These are phyloP conservation scores for Puccinia hordei DNA, from an alignment of 1,284 basidiomycete genomes.

Conservation along the genomic window DNA sequence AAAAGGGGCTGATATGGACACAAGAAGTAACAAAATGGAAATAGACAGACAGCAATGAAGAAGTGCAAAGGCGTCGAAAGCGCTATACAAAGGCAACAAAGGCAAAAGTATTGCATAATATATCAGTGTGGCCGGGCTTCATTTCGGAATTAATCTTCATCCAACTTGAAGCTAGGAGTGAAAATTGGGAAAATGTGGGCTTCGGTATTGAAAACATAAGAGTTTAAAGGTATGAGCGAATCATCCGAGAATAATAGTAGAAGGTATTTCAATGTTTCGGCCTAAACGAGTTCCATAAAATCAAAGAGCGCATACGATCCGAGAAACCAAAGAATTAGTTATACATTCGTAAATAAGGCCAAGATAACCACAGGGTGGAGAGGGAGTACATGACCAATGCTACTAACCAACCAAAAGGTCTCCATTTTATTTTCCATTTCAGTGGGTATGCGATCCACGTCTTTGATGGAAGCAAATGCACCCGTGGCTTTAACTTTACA, in stretches of 20 bases:
- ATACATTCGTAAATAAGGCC: slow-evolving; percentile 53
- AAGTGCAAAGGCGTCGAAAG: no score
- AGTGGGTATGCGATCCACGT: slow-evolving; percentile 75
- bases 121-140: neutral
- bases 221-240: slow-evolving; percentile 67
- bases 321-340: slow-evolving; percentile 62
- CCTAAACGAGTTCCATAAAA: slow-evolving; percentile 61
- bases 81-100: neutral
- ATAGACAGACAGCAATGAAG: no score
- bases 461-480: slow-evolving; percentile 80
- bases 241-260: slow-evolving; percentile 83
- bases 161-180: slow-evolving; percentile 54
- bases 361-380: slow-evolving; percentile 56
- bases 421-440: slow-evolving; percentile 86
- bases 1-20: no score
- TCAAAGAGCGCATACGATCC: neutral
- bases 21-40: no score
- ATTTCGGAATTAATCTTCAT: neutral
- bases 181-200: slow-evolving; percentile 78
- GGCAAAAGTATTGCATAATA: neutral
- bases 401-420: slow-evolving; percentile 80
- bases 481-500: slow-evolving; percentile 72
- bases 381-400: neutral
- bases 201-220: slow-evolving; percentile 83
- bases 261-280: slow-evolving; percentile 92